Evolutionary conservation across 305 asterid species (phyloP).

Genomic region (Petunia hybrid): DNA sequence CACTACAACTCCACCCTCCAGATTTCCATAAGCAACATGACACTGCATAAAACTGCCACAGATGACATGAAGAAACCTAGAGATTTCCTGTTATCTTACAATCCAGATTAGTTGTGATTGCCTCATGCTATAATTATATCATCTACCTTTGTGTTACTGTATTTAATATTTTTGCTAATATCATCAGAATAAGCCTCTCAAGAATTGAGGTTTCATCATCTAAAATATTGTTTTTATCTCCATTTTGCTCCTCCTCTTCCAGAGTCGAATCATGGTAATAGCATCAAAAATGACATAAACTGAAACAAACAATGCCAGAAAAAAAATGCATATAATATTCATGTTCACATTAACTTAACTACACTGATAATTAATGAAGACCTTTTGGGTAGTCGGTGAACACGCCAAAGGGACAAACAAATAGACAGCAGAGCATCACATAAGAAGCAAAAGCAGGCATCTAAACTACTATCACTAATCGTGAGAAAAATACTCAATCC

Average conservation of each 20-base stretch:
- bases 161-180: not conserved
- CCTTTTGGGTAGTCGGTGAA: not conserved
- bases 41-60: not conserved
- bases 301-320: not conserved
- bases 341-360: not conserved
- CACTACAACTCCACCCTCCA: not conserved
- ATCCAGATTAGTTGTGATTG: not conserved
- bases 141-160: not conserved
- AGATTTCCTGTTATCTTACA: not conserved
- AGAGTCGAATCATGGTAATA: not conserved
- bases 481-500: not conserved
- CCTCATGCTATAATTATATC: not conserved
- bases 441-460: not conserved
- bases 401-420: conserved; percentile 2
- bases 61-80: not conserved
- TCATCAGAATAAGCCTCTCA: not conserved
- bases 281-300: not conserved
- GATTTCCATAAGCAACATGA: not conserved
- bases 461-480: not conserved
- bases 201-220: not conserved
- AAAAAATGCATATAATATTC: not conserved
- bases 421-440: not conserved
- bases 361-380: not conserved
- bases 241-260: not conserved
- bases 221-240: not conserved